Base-by-base conservation (phyloP, 805 yeast genomes). In the Pichia exigua region DNA sequence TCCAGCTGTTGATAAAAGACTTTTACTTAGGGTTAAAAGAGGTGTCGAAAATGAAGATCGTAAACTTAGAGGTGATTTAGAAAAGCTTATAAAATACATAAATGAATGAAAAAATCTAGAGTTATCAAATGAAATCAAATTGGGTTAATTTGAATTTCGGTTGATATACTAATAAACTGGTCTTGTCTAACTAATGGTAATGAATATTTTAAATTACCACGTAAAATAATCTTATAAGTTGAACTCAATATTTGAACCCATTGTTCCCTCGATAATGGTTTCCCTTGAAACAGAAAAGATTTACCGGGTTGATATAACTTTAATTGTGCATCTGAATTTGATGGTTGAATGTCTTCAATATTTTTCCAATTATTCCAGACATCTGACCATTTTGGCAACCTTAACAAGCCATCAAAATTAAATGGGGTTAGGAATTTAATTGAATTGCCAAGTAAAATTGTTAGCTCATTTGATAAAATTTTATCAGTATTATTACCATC, bases 1-100 rank as follows among this genome's bases (percentile, higher is more conserved):
- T 58, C 73, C 77, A 39, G 77, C 79, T 38, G 82, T 73, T 17
- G 81, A 82, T 59, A 70, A 72, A 46, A 73, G 73, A 28, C 53
- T 79, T 35, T 50, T 76, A 51, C 64, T 60, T 43, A 66, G 66
- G 39, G 61, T 61, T 3, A 60, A 61, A 27, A 60, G 57, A 22
- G 65, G 62, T 10, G 54, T 65, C 43, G 56, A 54, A 21, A 21
- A 53, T 6, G 48, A 53, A 4, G 53, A 55, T 15, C 59, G 59
- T 41, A 67, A 68, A 18, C 61, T 68, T 18, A 61, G 81, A 46
- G 80, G 79, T 22, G 77, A 76, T 57, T 60, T 73, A n/a, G 61
- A 72, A 11, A 53, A 59, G 46, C 62, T 75, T 53, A 49, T 65
- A 17, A 50, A 56, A 12, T 72, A 73, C 51, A 64, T 65, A 26